Base-by-base conservation (phyloP, 768 basidiomycete species). In the Megacollybia marginata region DNA sequence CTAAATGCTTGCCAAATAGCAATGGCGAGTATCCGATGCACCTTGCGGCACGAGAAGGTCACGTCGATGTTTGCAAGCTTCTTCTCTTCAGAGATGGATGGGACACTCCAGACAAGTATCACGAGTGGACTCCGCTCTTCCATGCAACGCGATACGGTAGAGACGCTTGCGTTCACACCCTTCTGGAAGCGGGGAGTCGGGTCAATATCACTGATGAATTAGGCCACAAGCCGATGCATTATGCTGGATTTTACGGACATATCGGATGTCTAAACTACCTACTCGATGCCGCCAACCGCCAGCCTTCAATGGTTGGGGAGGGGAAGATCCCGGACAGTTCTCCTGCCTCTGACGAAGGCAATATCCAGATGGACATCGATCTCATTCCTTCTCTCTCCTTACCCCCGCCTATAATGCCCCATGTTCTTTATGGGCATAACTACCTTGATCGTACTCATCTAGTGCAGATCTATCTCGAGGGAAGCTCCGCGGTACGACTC, bases 21-120 rank as follows among this genome's bases (percentile, higher is more conserved):
- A 96, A 92, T 53, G 96, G 96, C n/a, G 88, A 96, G 64, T 97
- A 89, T 61, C 93, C 96, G 0, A 89, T 95, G 57, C 96, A 99
- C 67, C 79, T 98, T 19, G 95, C 96, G 19, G 93, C 94, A 8
- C 80, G 89, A 50, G 88, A 92, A 61, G 96, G 96, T 4, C 93
- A 96, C 54, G 78, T 77, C 8, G 79, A 83, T n/a, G 80, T 96
- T 16, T 95, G 94, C 63, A 74, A 69, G 51, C 65, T 92, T 7
- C 78, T 99, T 33, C 69, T 92, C 4, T 71, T 71, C 31, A 80
- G 80, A 36, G 85, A 81, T 45, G 91, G 83, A 35, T 91, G 84
- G 82, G 92, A 91, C 65, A 74, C 79, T 8, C 83, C 85, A 1
- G 96, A 99, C 74, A 98, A 94, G 67, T 98, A 95, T 65, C 88